Base-by-base conservation (phyloP, 371 early-diverging fungal species). In the Actinomortierella ambigua region DNA sequence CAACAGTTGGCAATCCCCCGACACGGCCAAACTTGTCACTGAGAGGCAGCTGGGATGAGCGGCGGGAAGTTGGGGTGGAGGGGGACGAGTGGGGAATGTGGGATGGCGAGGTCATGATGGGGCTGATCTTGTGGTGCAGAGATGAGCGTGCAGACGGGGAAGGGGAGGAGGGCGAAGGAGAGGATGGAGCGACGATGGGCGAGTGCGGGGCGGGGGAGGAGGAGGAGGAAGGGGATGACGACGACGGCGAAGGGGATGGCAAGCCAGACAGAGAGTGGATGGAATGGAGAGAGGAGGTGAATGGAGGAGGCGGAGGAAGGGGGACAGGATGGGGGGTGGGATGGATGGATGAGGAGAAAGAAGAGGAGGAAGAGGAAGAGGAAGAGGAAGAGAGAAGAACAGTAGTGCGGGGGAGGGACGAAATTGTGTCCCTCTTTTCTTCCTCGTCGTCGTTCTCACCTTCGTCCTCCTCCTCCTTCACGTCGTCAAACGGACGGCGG, bases 21-120 rank as follows among this genome's bases (percentile, higher is more conserved):
- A 61, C 65, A 2, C 41, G 56, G 0, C 48, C 60, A 59, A 61
- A 56, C 23, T 70, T 70, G 44, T 65, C 71, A 15, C 58, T 44
- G 2, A 59, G 44, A 15, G 61, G 65, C 51, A 70, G 39, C 4
- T 59, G 40, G 8, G 71, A 70, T 17, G 66, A 65, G 17, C 71
- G 71, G n/a, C 71, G 61, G 46, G 59, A 58, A 18, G 62, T 65
- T 5, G 71, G 71, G 26, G 57, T 70, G 44, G 65, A 24, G 5
- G 59, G 44, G 20, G 62, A 54, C n/a, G 60, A 22, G 3, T 59
- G 56, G 15, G 69, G 51, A n/a, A n/a, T 26, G 5, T 41, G 46
- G 18, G 44, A 59, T 20, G 47, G 39, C 42, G 50, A 26, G 2
- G 61, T 55, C n/a, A 57, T 58, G 26, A 55, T 26, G 5, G 64